Percentiles rank a stretch among this genome's conserved stretches.
These are phyloP conservation scores for Brassica napus DNA, from an alignment of 345 rosid genomes.

Conservation along the genomic window DNA sequence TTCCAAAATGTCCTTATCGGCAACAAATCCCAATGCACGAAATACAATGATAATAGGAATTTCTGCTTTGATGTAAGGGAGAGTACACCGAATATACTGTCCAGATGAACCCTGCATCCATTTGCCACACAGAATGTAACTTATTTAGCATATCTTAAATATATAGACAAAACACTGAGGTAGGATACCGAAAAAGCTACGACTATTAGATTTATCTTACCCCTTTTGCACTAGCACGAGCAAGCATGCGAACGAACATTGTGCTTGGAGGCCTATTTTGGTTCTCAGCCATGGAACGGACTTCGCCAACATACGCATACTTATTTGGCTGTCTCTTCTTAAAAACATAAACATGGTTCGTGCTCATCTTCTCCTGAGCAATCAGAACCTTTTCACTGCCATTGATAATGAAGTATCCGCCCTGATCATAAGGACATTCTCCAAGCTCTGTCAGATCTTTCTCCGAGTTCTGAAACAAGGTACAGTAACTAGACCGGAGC, in stretches of 20 bases:
- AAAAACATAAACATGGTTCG: constrained; percentile 95
- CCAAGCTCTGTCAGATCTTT: constrained; percentile 98
- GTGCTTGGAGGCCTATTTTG: constrained; percentile 98
- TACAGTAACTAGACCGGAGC: constrained; percentile 96
- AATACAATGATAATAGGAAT: constrained; percentile 97
- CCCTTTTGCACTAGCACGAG: constrained; percentile 81
- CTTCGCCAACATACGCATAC: constrained; percentile 87
- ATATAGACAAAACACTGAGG: not conserved
- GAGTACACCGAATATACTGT: constrained; percentile 91
- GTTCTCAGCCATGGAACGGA: constrained; percentile 96
- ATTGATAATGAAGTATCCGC: constrained; percentile 95
- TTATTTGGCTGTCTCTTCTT: constrained; percentile 98
- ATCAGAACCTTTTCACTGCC: constrained; percentile 99
- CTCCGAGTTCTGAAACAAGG: constrained; percentile 87
- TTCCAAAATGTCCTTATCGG: constrained; percentile 92
- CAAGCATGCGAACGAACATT: constrained; percentile 99
- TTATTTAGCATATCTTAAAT: constrained; percentile 1
- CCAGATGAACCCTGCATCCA: constrained; percentile 89
- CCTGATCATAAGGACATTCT: constrained; percentile 99
- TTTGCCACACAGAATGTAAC: not conserved
- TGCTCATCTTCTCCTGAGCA: constrained; percentile 99
- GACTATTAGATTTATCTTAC: constrained; percentile 46
- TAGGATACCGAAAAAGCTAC: not conserved
- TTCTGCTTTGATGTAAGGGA: constrained; percentile 95
- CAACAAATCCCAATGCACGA: constrained; percentile 96